Evolutionary conservation across 1,139 yeast genomes (phyloP), one percentile per base, ranked within the genome.

Genomic region (Candida pseudoviswanathii): DNA sequence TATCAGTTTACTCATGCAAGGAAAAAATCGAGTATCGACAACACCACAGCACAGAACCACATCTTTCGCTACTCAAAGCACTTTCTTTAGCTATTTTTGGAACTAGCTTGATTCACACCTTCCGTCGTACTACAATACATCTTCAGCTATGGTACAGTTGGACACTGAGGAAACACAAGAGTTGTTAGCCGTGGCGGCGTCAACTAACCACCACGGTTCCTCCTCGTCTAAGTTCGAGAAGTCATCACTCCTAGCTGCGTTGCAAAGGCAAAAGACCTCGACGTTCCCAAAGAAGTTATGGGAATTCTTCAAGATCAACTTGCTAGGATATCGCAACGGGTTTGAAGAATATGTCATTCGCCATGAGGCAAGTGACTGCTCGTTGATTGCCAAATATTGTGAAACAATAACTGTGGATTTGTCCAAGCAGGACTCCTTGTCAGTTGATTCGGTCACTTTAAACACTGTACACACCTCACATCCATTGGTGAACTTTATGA

Each of bases 341-440:
- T 68, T 75, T 50, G 86, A 82, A 52, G 57, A 67, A 48, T 66
- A 61, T 49, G 72, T 82, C 2, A 47, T 73, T 34, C 54, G 58
- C 2, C 50, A 70, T 10, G 84, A 81, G 57, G 81, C 85, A 5
- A 81, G 76, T 58, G 86, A 82, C 60, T 78, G 84, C 55, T 74
- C 84, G 1, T 65, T 81, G 32, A 70, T 79, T 27, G 75, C 83
- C 34, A 81, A 81, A 58, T 81, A 72, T 61, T 63, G 76, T 16
- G 53, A 62, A 45, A 67, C 78, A 7, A 68, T 70, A 29, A 64
- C 67, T 5, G 63, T 81, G 34, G 74, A 73, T 51, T 58, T 75
- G 43, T 33, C 55, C 1, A 42, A 33, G 24, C 63, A 54, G 26
- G 48, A 65, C 32, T 45, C 56, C 6, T 43, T 66, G 39, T 67